phyloP scores from a whole-genome alignment of 1,284 basidiomycete genomes.

The Moesziomyces parantarcticus region DNA sequence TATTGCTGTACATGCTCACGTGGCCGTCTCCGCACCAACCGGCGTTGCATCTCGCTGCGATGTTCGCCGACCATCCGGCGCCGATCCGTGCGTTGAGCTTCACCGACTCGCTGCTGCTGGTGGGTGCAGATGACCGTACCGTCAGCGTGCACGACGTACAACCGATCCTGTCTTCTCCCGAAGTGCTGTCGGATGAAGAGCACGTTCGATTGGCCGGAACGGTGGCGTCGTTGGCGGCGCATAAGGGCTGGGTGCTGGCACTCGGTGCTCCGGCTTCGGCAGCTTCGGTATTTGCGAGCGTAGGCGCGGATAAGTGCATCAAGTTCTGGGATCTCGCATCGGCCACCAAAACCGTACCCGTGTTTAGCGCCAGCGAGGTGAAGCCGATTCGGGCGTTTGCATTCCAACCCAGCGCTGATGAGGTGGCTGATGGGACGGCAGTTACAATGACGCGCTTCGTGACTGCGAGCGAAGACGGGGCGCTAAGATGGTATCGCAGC shows the following conservation, averaged over 20 bases:
- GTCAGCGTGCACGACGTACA: slow-evolving; percentile 41
- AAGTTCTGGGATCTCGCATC: slow-evolving; percentile 45
- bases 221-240: slow-evolving; percentile 24
- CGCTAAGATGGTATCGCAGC: slow-evolving; percentile 37
- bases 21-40: neutral
- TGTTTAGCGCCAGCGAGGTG: slow-evolving; percentile 35
- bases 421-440: neutral
- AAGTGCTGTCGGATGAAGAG: neutral
- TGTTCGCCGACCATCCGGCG: slow-evolving; percentile 32
- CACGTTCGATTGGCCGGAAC: slow-evolving; percentile 15
- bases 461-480: slow-evolving; percentile 40
- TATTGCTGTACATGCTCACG: slow-evolving; percentile 25
- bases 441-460: slow-evolving; percentile 36
- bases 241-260: slow-evolving; percentile 37
- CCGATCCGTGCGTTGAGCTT: slow-evolving; percentile 38
- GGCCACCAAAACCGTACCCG: slow-evolving; percentile 26
- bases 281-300: slow-evolving; percentile 24
- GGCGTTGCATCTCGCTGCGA: slow-evolving; percentile 2
- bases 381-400: slow-evolving; percentile 14
- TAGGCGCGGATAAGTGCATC: slow-evolving; percentile 36
- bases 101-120: slow-evolving; percentile 16
- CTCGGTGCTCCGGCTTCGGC: neutral
- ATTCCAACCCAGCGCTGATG: slow-evolving; percentile 16
- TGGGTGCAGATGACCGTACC: slow-evolving; percentile 38
- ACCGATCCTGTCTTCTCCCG: slow-evolving; percentile 4